A percentile compares a stretch with the other conserved stretches of the same genome.
Conservation (phyloP, 768 basidiomycete species). For the Pleurotus djamor region DNA sequence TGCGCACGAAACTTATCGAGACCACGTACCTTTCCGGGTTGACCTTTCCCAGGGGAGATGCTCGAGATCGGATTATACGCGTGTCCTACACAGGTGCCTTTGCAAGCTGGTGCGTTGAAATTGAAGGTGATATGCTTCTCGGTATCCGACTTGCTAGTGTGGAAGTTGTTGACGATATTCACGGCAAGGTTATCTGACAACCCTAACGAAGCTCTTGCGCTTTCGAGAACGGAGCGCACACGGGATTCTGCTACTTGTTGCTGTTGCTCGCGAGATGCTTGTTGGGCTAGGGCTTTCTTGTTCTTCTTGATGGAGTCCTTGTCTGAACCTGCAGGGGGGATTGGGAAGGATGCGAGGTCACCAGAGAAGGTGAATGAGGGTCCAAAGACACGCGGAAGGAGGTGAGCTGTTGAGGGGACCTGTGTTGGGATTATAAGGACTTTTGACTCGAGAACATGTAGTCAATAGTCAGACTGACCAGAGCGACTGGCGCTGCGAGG, state of each 20-base stretch:
- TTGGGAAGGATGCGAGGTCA: neutral
- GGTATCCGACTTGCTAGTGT: neutral
- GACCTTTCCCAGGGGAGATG: neutral
- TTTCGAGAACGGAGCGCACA: neutral
- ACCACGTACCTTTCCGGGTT: neutral
- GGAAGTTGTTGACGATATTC: neutral
- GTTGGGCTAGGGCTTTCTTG: slow-evolving; percentile 2
- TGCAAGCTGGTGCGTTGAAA: neutral
- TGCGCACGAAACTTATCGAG: neutral
- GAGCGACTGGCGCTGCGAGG: slow-evolving; percentile 2
- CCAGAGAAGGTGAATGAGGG: slow-evolving; percentile 1
- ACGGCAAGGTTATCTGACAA: slow-evolving; percentile 2
- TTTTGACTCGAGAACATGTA: neutral
- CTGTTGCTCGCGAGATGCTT: neutral
- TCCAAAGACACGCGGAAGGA: neutral
- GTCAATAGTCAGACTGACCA: neutral
- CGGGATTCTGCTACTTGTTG: neutral
- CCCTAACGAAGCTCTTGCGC: neutral
- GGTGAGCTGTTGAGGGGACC: neutral
- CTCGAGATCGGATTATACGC: slow-evolving; percentile 1
- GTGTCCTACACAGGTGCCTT: neutral
- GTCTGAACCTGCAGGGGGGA: neutral
- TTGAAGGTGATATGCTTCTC: slow-evolving; percentile 6
- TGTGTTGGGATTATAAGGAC: neutral
- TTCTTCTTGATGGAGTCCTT: slow-evolving; percentile 4